Conservation (phyloP, 2,329 filamentous ascomycete genomes). For the Aspergillus sergii region DNA sequence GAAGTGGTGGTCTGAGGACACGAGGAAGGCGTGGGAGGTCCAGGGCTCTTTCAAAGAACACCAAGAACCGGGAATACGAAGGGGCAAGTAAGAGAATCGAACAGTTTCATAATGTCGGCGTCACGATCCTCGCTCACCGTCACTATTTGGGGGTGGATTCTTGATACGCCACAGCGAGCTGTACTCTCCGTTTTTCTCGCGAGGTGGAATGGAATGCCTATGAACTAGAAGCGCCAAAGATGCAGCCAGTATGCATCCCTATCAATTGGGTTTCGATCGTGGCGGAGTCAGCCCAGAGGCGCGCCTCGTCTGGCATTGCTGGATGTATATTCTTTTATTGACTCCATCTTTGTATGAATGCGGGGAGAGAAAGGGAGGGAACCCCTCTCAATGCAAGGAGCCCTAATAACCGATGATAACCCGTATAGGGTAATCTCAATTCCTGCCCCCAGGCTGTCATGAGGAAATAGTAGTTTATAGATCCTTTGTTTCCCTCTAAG, state of each 20-base stretch:
- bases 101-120: background rate
- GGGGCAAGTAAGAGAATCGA: background rate
- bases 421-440: background rate
- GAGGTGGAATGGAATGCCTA: background rate
- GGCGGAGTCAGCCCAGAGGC: background rate
- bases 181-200: background rate
- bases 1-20: background rate
- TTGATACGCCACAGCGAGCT: background rate
- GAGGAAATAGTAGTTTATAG: background rate
- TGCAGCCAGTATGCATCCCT: background rate
- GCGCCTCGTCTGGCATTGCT: background rate
- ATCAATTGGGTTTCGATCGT: conserved; percentile 4
- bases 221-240: background rate
- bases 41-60: background rate
- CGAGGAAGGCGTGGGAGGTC: background rate
- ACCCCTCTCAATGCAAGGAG: background rate
- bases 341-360: background rate
- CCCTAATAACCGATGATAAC: background rate
- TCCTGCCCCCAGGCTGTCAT: background rate
- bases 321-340: background rate
- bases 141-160: background rate
- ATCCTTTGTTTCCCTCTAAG: background rate
- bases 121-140: background rate
- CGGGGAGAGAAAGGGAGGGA: background rate
- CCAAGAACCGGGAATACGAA: background rate